Base-by-base conservation (phyloP, 805 yeast genomes). In the Lipomyces kockii region DNA sequence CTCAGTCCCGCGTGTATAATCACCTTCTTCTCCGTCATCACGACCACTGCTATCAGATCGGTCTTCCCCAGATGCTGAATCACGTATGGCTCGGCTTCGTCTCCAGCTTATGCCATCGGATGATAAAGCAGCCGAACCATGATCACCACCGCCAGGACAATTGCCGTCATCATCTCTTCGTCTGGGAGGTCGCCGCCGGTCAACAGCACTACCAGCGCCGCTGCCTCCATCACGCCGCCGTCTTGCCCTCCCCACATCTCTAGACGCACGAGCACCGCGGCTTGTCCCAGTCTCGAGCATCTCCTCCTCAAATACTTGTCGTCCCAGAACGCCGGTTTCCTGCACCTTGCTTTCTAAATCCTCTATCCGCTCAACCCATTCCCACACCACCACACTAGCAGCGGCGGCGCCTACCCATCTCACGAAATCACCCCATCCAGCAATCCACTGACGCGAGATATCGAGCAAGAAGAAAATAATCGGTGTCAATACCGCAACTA, bases 351-450 rank as follows among this genome's bases (percentile, higher is more conserved):
- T 80, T 68, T 86, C 88, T 55, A 84, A 74, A 20, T 80, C 73
- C 69, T 84, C 83, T 54, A 87, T 85, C 56, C 86, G 83, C 72
- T 80, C 84, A 9, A 87, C 76, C 89, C 91, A 86, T 76, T 88
- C 91, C 89, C 90, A 88, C 0, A 86, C 81, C 29, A 85, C 80
- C 0, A 87, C 84, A 20, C 83, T 78, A 3, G 86, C 77, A 46
- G 86, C 80, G 17, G 86, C 80, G 59, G 84, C 84, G 5, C 85
- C 73, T 53, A 87, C 81, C 2, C 84, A 79, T 12, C 82, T 73
- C 3, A 84, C 78, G 37, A 80, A 78, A 0, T 83, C 76, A 74
- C 89, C 81, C 81, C 89, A 84, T 14, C 80, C 80, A n/a, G 80
- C 79, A 32, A 83, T 76, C 81, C 83, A 79, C 43, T 74, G 75